Evolutionary conservation across 441 rosid genomes (phyloP).

Genomic region (Gossypium davidsonii): DNA sequence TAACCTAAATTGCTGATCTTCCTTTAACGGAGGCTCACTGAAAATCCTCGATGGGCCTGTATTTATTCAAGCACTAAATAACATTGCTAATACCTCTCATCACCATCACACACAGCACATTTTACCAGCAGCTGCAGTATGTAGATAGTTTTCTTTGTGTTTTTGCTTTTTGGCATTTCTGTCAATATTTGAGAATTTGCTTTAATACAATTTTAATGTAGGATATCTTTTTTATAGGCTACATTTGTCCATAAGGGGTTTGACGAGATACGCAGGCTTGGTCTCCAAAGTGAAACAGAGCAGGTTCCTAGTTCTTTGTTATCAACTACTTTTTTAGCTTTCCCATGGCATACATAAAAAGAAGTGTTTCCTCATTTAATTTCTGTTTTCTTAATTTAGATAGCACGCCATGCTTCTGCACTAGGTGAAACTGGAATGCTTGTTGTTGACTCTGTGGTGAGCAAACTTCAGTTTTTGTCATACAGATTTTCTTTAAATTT

Average conservation of each 20-base stretch:
- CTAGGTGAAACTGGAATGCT: conserved; percentile 90
- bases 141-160: neutral
- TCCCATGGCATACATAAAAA: conserved; percentile 10
- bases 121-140: neutral
- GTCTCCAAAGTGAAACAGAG: conserved; percentile 80
- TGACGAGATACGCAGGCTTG: conserved; percentile 91
- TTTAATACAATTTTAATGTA: conserved; percentile 13
- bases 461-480: conserved; percentile 17
- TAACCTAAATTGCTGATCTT: conserved; percentile 1
- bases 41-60: neutral
- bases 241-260: conserved; percentile 92
- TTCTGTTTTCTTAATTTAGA: conserved; percentile 38
- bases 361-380: conserved; percentile 8
- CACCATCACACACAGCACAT: neutral
- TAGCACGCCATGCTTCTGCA: conserved; percentile 73
- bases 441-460: conserved; percentile 84
- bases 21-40: neutral
- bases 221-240: conserved; percentile 32
- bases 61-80: neutral
- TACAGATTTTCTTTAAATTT: neutral
- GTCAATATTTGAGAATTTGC: conserved; percentile 12
- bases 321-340: conserved; percentile 4
- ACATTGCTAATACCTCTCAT: neutral
- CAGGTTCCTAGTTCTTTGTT: conserved; percentile 45
- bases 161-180: conserved; percentile 14